Conservation (phyloP, 805 yeast species). For the Candida sithepensis region DNA sequence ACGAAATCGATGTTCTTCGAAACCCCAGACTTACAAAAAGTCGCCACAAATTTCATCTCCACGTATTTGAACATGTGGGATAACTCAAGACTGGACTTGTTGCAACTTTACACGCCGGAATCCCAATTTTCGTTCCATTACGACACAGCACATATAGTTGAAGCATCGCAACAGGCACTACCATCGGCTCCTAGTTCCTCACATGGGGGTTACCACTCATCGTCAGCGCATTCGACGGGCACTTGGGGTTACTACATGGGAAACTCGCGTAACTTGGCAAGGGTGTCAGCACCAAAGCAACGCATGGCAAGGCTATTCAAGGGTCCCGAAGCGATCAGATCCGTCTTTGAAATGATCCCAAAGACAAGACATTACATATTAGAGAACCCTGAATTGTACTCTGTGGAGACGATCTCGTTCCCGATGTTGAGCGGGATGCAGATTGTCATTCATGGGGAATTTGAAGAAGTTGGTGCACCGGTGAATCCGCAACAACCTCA, state of each 20-base stretch:
- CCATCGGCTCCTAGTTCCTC: background rate
- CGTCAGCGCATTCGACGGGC: constrained; percentile 13
- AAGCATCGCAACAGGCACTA: constrained; percentile 8
- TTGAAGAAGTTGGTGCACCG: constrained; percentile 64
- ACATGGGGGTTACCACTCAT: constrained; percentile 7
- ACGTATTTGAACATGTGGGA: constrained; percentile 84
- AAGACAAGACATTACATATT: constrained; percentile 67
- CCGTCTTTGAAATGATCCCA: constrained; percentile 68
- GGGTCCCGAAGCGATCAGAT: constrained; percentile 67
- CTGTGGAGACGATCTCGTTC: constrained; percentile 74
- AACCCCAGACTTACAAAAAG: constrained; percentile 60
- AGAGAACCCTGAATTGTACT: constrained; percentile 59
- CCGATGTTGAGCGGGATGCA: constrained; percentile 74
- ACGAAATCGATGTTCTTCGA: constrained; percentile 75
- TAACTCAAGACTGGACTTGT: constrained; percentile 61
- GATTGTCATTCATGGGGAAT: constrained; percentile 80
- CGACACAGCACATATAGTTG: constrained; percentile 54
- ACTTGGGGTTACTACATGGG: constrained; percentile 65
- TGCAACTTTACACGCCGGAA: constrained; percentile 71
- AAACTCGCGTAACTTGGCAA: constrained; percentile 71
- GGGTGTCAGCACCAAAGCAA: constrained; percentile 52
- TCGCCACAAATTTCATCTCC: constrained; percentile 74
- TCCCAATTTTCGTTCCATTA: constrained; percentile 82
- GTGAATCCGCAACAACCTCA: constrained; percentile 26
- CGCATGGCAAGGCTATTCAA: constrained; percentile 55